Base-by-base conservation (phyloP, 768 basidiomycete species). In the Boletales sp. region DNA sequence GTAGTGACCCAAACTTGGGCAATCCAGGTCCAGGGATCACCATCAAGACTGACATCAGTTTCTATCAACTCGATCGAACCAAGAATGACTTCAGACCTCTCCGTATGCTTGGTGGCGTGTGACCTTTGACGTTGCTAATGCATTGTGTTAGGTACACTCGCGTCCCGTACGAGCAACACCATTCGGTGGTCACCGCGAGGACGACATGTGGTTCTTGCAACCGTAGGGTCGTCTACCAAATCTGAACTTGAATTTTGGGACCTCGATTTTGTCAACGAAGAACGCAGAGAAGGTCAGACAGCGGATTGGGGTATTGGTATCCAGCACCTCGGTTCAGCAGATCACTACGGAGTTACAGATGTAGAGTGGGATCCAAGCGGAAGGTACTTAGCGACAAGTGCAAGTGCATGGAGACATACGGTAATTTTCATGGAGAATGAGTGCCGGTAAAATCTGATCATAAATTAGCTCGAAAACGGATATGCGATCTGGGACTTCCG, bases 171-270 rank as follows among this genome's bases (percentile, higher is more conserved):
- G 30, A 90, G 86, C 66, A 98, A 98, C 72, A 90, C 90, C 34
- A 87, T 97, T 60, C 84, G 90, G 44, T 99, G 96, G 96, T 94
- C 93, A 13, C 94, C 96, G 35, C 85, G 90, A 46, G 96, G 96
- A 47, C 87, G 95, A 39, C 93, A 97, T 72, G 89, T 95, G 51
- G 89, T 96, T 46, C 81, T 98, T 53, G 94, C 94, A 19, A 98
- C 94, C 37, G 89, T 98, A 50, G 96, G 95, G 25, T 94, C 91
- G 9, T 87, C 91, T 11, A 84, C 81, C 61, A 98, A 98, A 73
- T 98, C 92, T 9, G 96, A 97, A 70, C 79, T 99, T 28, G 95
- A 98, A 67, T 99, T 98, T 72, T 99, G 91, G 94, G 96, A 99
- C 70, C 78, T 97, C 39, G 96, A 99, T 73, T 94, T 96, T 67